These are phyloP conservation scores for Kwoniella sp. DNA, from an alignment of 768 basidiomycete species.

Conservation along the genomic window DNA sequence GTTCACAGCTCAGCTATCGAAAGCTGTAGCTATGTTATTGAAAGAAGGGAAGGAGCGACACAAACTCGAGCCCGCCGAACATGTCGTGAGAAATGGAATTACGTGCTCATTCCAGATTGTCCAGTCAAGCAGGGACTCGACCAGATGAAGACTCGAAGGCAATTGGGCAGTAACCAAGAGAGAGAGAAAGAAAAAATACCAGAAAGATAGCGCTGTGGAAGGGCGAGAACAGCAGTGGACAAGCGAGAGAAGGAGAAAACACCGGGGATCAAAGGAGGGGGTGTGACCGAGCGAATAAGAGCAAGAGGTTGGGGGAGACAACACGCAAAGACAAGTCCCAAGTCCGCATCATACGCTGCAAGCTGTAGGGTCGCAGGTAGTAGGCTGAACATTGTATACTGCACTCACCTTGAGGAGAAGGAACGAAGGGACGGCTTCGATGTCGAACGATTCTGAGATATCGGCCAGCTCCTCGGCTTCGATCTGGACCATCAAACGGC, in stretches of 20 bases:
- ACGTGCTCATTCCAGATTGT: too few relatives aligned
- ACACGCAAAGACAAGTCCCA: too few relatives aligned
- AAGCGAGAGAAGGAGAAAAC: too few relatives aligned
- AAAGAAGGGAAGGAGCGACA: neutral
- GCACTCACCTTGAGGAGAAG: conserved; percentile 72
- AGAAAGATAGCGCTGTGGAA: too few relatives aligned
- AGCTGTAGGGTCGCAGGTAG: too few relatives aligned
- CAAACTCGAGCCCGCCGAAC: neutral
- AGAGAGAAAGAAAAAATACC: too few relatives aligned
- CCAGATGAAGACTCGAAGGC: too few relatives aligned
- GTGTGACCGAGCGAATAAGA: neutral
- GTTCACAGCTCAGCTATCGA: neutral
- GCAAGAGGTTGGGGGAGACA: too few relatives aligned
- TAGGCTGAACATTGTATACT: neutral
- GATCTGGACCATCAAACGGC: too few relatives aligned
- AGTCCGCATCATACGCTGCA: neutral
- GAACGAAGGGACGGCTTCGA: conserved; percentile 84
- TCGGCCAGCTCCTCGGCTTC: conserved; percentile 62
- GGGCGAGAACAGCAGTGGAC: too few relatives aligned
- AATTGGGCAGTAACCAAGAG: too few relatives aligned
- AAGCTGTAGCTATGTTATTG: neutral
- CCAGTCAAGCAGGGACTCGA: too few relatives aligned
- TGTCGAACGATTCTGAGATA: conserved; percentile 88
- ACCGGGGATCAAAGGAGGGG: neutral
- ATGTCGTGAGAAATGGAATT: neutral